Evolutionary conservation across 371 early-diverging fungal genomes (phyloP), one percentile per base, ranked within the genome.

Genomic region (Lichtheimia corymbifera): DNA sequence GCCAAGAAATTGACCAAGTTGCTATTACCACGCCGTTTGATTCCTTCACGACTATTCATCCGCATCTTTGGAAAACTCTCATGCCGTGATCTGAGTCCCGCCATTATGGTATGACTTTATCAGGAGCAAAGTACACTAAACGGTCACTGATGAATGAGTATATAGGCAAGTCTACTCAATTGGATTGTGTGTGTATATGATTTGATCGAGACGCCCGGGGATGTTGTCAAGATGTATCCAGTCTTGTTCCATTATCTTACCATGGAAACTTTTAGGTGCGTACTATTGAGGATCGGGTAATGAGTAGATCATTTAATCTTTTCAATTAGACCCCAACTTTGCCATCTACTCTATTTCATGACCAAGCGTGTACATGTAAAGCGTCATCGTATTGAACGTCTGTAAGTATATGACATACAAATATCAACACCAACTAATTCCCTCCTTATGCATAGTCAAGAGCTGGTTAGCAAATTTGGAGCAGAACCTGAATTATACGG

Each of bases 291-390:
- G 9, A 18, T 51, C 5, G 11, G 43, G 24, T 47, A 5, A 22
- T 42, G 11, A 14, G 5, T 22, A 17, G 13, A 18, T 1, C 41
- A 45, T 28, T 50, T 5, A 60, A n/a, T 4, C 11, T 5, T 25
- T 17, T 50, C 9, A n/a, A 11, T 9, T 73, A 81, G 85, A 53
- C 59, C 72, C 1, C 42, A 63, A 5, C n/a, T 79, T 2, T 85
- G 86, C 57, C 86, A 85, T 58, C 59, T 85, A 4, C 71, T 85
- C 0, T 85, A 83, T 55, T 78, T 65, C 44, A 54, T 85, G 68
- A 85, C 86, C 4, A 63, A 66, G 50, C 63, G 73, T 11, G 73
- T 71, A 3, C 77, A 83, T 58, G 82, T 85, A 0, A 80, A 70
- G 53, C 67, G 70, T 3, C 79, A 78, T 57, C 69, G 86, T 62